Conservation (phyloP, 768 basidiomycete genomes). For the Asterophora parasitica region DNA sequence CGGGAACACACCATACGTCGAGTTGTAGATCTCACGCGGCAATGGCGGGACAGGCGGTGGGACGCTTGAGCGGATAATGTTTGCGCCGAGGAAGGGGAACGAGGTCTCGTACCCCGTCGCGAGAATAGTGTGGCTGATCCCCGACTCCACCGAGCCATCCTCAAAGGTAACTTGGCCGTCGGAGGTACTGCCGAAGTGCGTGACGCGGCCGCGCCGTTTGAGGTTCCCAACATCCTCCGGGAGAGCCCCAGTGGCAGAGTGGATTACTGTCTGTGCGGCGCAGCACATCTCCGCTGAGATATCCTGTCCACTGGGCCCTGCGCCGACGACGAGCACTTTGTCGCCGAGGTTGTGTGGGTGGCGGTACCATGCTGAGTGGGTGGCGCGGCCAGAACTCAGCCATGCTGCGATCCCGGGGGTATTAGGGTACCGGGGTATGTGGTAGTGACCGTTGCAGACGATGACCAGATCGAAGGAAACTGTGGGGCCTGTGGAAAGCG, state of each 20-base stretch:
- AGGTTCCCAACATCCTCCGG: constrained; percentile 29
- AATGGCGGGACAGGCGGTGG: constrained; percentile 46
- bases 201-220: constrained; percentile 38
- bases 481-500: constrained; percentile 28
- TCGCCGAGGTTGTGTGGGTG: constrained; percentile 39
- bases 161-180: constrained; percentile 49
- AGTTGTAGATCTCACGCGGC: constrained; percentile 53
- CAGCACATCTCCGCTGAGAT: constrained; percentile 55
- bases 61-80: constrained; percentile 26
- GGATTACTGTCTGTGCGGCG: constrained; percentile 43
- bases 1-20: constrained; percentile 64
- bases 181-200: constrained; percentile 28
- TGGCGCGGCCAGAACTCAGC: constrained; percentile 46
- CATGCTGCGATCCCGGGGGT: constrained; percentile 58
- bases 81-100: constrained; percentile 55
- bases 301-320: constrained; percentile 66
- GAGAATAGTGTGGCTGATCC: constrained; percentile 60
- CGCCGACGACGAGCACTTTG: constrained; percentile 44
- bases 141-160: constrained; percentile 50
- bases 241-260: constrained; percentile 41
- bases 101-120: constrained; percentile 72
- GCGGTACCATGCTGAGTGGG: constrained; percentile 69
- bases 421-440: constrained; percentile 55
- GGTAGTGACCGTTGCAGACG: constrained; percentile 75
- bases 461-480: constrained; percentile 58